phyloP scores from a whole-genome alignment of 768 basidiomycete species.

The Exsudoporus frostii region DNA sequence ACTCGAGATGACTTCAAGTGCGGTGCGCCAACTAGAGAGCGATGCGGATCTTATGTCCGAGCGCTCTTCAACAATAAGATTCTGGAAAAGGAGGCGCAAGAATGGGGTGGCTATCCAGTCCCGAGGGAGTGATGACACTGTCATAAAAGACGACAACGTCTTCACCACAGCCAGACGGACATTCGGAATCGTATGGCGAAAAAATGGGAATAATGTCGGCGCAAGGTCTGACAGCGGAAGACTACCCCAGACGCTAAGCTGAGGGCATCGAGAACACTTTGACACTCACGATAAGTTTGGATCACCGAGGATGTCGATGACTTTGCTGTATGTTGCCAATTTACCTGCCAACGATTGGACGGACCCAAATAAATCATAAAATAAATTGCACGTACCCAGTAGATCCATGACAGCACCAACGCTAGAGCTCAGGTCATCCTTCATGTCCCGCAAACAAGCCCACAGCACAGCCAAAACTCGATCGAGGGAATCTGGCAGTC shows the following conservation, averaged over 20 bases:
- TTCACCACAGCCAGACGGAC: constrained; percentile 93
- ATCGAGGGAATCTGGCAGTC: constrained; percentile 67
- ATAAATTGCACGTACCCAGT: constrained; percentile 53
- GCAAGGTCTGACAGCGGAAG: constrained; percentile 78
- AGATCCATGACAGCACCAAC: constrained; percentile 98
- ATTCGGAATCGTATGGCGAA: constrained; percentile 92
- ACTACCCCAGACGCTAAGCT: constrained; percentile 37
- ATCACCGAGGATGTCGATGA: constrained; percentile 72
- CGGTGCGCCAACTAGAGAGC: constrained; percentile 68
- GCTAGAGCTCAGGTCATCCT: constrained; percentile 94
- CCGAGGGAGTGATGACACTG: constrained; percentile 64
- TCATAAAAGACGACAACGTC: constrained; percentile 84
- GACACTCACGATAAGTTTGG: constrained; percentile 64
- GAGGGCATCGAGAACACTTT: background rate
- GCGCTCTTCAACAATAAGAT: constrained; percentile 89
- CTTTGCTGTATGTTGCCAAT: constrained; percentile 73
- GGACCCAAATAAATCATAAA: background rate
- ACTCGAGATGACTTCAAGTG: constrained; percentile 52
- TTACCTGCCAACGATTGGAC: constrained; percentile 51
- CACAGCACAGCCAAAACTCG: constrained; percentile 82
- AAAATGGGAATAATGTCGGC: constrained; percentile 90
- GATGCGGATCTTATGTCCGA: constrained; percentile 76
- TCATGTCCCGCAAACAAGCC: constrained; percentile 88
- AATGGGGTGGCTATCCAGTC: constrained; percentile 81
- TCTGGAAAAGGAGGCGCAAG: constrained; percentile 86